Conservation (phyloP, 1,139 yeast genomes). For the Pichia norvegensis region DNA sequence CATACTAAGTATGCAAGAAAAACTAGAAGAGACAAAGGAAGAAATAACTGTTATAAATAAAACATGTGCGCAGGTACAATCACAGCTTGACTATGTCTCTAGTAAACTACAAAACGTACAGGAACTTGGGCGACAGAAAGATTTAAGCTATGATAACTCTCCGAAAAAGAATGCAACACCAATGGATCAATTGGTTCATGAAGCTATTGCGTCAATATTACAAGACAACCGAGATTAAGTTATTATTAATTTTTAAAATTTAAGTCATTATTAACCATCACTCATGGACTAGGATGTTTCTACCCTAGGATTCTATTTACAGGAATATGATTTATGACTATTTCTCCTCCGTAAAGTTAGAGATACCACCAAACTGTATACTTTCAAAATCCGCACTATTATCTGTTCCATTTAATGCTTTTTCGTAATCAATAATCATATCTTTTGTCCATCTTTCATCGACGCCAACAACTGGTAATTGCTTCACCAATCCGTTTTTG, state of each 20-base stretch:
- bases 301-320: not conserved
- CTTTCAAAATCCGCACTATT: not conserved
- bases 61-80: slow-evolving; percentile 33
- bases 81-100: slow-evolving; percentile 30
- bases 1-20: slow-evolving; percentile 42
- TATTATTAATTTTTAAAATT: too few relatives aligned
- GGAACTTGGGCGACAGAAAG: not conserved
- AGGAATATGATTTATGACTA: not conserved
- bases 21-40: slow-evolving; percentile 35
- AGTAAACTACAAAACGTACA: slow-evolving; percentile 14
- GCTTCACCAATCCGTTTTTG: slow-evolving; percentile 23
- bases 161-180: not conserved
- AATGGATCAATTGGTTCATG: not conserved
- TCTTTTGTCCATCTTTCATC: slow-evolving; percentile 18
- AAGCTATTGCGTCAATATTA: not conserved
- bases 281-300: not conserved
- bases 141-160: not conserved
- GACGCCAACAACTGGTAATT: slow-evolving; percentile 16
- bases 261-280: too few relatives aligned
- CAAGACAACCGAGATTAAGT: not conserved
- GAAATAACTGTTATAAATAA: slow-evolving; percentile 38
- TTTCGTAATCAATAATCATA: slow-evolving; percentile 10
- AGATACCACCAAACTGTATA: slow-evolving; percentile 8
- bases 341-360: not conserved
- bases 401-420: not conserved